Evolutionary conservation across 2,329 filamentous ascomycete genomes (phyloP).

Genomic region (Berkeleyomyces basicola): DNA sequence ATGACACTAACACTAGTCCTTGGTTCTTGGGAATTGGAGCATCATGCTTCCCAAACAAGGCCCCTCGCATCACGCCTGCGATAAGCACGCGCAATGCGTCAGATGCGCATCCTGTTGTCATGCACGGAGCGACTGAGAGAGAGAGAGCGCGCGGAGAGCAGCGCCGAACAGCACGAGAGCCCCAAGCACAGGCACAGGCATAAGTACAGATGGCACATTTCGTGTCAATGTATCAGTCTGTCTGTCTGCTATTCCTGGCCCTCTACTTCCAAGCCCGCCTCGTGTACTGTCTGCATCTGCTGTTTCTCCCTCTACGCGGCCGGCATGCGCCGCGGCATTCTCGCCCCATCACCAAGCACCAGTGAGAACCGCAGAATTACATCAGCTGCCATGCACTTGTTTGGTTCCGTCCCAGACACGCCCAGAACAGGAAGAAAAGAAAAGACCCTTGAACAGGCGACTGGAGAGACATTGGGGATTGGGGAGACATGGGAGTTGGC

Average conservation of each 20-base stretch:
- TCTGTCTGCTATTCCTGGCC: no score
- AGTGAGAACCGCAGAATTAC: not conserved
- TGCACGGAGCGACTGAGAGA: not conserved
- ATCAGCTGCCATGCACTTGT: not conserved
- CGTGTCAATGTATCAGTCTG: no score
- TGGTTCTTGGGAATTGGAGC: not conserved
- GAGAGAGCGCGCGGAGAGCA: not conserved
- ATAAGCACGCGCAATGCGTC: not conserved
- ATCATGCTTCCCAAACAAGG: not conserved
- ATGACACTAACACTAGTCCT: not conserved
- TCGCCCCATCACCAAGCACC: not conserved
- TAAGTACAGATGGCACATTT: not conserved
- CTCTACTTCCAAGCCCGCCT: no score
- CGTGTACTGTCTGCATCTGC: no score
- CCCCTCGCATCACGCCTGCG: not conserved
- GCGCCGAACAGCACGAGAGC: not conserved
- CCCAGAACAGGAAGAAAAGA: not conserved
- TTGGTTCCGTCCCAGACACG: not conserved
- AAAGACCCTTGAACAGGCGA: not conserved
- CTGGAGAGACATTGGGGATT: not conserved
- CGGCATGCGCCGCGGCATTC: not conserved
- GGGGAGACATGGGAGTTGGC: not conserved
- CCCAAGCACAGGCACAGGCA: not conserved
- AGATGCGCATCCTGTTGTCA: slow-evolving; percentile 1
- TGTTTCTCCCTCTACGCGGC: not conserved